Evolutionary conservation across 2,329 filamentous ascomycete species (phyloP).

Genomic region (Dryadomyces sulphureus): DNA sequence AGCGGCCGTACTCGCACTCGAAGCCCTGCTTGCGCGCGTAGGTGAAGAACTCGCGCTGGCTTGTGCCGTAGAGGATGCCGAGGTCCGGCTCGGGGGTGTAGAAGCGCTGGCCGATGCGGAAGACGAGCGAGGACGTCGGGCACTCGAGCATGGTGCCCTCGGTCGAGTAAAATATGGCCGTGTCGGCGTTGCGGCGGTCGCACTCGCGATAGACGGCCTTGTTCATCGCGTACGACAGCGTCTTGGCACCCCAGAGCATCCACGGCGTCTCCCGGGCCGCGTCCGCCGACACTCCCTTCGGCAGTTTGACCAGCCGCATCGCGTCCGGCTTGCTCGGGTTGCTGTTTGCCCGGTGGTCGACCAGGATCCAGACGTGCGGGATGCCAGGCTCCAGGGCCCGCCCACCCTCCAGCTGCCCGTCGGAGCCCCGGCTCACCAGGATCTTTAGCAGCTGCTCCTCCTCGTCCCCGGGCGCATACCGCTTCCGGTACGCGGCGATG

Average conservation of each 20-base stretch:
- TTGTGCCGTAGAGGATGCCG: constrained; percentile 4
- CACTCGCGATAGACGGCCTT: constrained; percentile 4
- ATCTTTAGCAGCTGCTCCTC: constrained; percentile 3
- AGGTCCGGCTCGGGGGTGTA: constrained; percentile 3
- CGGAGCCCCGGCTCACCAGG: constrained; percentile 1
- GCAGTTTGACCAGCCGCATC: constrained; percentile 1
- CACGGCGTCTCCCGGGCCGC: background rate
- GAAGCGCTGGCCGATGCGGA: constrained; percentile 3
- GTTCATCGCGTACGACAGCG: constrained; percentile 3
- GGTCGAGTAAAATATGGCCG: constrained; percentile 3
- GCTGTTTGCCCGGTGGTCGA: constrained; percentile 1
- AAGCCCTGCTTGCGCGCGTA: constrained; percentile 2
- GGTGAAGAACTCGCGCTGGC: constrained; percentile 4
- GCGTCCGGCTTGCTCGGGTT: background rate
- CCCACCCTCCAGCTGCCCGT: constrained; percentile 1
- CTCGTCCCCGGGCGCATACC: background rate
- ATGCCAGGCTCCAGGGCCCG: constrained; percentile 1
- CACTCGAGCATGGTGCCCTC: constrained; percentile 4
- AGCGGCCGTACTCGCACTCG: constrained; percentile 3
- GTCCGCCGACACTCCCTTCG: constrained; percentile 2
- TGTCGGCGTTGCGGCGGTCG: constrained; percentile 3
- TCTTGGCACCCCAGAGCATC: constrained; percentile 4
- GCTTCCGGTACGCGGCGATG: background rate
- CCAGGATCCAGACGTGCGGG: constrained; percentile 2
- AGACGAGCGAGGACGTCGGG: constrained; percentile 3